Evolutionary conservation across 176 grass and related monocot genomes (phyloP).

Genomic region (Juncus inflexus): DNA sequence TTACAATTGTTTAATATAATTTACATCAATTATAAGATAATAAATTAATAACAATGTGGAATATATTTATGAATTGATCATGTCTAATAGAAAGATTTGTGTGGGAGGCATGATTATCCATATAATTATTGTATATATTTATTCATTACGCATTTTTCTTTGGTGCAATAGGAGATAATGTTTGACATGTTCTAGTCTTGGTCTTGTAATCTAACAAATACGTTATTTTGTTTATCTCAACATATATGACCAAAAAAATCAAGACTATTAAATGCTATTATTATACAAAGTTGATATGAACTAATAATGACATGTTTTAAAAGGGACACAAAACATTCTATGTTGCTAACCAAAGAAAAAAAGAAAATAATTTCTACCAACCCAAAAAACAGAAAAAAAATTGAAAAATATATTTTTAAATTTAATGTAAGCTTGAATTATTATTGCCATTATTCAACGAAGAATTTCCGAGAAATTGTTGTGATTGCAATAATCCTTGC

Average conservation of each 20-base stretch:
- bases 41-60: too few relatives aligned
- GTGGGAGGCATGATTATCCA: background rate
- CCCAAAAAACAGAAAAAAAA: slow-evolving; percentile 14
- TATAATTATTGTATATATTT: too few relatives aligned
- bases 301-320: slow-evolving; percentile 6
- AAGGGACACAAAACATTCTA: background rate
- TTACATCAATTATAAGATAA: too few relatives aligned
- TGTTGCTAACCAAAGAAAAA: background rate
- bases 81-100: slow-evolving; percentile 20
- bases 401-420: background rate
- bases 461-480: slow-evolving; percentile 40
- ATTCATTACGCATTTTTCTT: too few relatives aligned
- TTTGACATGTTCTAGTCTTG: slow-evolving; percentile 12
- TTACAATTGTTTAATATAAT: too few relatives aligned
- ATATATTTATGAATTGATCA: background rate
- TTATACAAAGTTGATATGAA: background rate
- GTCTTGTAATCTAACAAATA: too few relatives aligned
- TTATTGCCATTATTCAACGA: slow-evolving; percentile 32
- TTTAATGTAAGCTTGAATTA: slow-evolving; percentile 19
- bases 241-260: too few relatives aligned
- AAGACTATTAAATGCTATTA: background rate
- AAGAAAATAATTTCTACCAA: too few relatives aligned
- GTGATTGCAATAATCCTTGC: slow-evolving; percentile 34
- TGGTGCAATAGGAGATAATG: background rate
- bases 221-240: too few relatives aligned